These are phyloP conservation scores for Aspergillus aculeatus DNA, from an alignment of 2,329 filamentous ascomycete species.

Conservation along the genomic window DNA sequence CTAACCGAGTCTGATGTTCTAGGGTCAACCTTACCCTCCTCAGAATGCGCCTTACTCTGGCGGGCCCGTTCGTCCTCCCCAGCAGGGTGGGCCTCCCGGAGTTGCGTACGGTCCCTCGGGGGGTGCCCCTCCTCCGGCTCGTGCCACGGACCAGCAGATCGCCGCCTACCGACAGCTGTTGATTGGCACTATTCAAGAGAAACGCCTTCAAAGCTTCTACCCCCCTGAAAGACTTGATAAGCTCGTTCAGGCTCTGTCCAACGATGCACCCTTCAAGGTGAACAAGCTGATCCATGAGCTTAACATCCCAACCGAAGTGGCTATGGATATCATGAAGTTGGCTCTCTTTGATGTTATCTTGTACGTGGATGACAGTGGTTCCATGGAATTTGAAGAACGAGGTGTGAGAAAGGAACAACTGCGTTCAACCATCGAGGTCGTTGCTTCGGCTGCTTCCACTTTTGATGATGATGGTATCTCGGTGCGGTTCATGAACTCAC, in stretches of 20 bases:
- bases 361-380: constrained; percentile 68
- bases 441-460: constrained; percentile 64
- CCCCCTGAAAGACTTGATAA: constrained; percentile 50
- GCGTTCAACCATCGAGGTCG: constrained; percentile 61
- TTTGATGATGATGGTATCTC: constrained; percentile 69
- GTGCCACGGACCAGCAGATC: constrained; percentile 51
- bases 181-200: constrained; percentile 59
- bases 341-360: constrained; percentile 62
- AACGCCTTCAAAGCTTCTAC: constrained; percentile 59
- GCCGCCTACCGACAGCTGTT: constrained; percentile 58
- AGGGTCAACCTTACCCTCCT: constrained; percentile 29
- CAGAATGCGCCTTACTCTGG: constrained; percentile 35
- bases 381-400: constrained; percentile 67
- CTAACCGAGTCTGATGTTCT: neutral
- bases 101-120: constrained; percentile 32
- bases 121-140: constrained; percentile 32
- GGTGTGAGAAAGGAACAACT: constrained; percentile 67
- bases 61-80: constrained; percentile 23
- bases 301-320: constrained; percentile 59
- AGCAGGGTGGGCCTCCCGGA: constrained; percentile 20
- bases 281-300: constrained; percentile 57
- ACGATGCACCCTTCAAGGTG: constrained; percentile 45
- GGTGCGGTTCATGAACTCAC: constrained; percentile 68
- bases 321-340: constrained; percentile 62
- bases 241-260: constrained; percentile 33